A percentile compares a stretch with the other conserved stretches of the same genome.
Conservation (phyloP, 768 basidiomycete genomes). For the Boletus coccyginus region DNA sequence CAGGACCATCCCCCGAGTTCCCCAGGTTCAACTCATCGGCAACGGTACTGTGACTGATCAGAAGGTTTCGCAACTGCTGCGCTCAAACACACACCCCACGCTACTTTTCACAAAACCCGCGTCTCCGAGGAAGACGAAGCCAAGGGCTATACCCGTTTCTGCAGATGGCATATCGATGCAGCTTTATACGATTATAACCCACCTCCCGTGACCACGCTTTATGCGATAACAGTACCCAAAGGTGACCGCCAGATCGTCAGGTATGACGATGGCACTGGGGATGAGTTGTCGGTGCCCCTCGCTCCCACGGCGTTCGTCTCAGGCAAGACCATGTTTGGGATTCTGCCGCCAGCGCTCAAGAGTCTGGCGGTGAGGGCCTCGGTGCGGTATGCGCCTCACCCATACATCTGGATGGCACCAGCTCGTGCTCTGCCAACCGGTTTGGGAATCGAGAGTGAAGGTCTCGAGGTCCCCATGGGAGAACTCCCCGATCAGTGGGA, state of each 20-base stretch:
- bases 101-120: constrained; percentile 80
- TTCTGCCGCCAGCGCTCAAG: constrained; percentile 68
- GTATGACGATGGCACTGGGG: constrained; percentile 87
- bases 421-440: constrained; percentile 74
- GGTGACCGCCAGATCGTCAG: constrained; percentile 62
- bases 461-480: constrained; percentile 58
- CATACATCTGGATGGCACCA: constrained; percentile 91
- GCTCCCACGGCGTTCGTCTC: constrained; percentile 85
- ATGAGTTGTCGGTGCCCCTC: constrained; percentile 76
- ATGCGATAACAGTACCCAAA: constrained; percentile 68
- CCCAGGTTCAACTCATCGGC: constrained; percentile 90
- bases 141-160: constrained; percentile 78
- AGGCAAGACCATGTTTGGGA: constrained; percentile 81
- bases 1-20: constrained; percentile 85
- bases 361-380: constrained; percentile 75
- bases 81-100: constrained; percentile 85
- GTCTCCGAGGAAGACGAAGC: constrained; percentile 73
- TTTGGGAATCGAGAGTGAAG: constrained; percentile 78
- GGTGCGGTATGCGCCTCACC: constrained; percentile 81
- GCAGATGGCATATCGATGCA: constrained; percentile 92
- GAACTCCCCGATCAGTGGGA: constrained; percentile 86
- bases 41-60: constrained; percentile 79
- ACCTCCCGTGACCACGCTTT: constrained; percentile 83
- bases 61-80: constrained; percentile 74
- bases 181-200: constrained; percentile 75